Evolutionary conservation across 805 yeast genomes (phyloP).

Genomic region (Ogataea zsoltii): DNA sequence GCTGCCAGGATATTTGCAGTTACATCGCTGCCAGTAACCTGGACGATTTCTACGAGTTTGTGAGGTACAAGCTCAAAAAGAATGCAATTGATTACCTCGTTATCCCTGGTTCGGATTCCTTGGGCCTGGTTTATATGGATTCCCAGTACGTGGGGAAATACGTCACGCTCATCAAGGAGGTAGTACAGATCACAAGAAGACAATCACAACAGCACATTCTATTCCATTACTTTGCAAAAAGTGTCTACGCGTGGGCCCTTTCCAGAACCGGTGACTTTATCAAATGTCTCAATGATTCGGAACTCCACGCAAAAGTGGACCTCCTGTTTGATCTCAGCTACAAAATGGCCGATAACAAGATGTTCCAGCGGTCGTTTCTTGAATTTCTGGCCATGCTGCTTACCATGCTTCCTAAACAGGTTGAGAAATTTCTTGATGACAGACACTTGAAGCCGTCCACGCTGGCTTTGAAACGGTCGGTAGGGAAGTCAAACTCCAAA

Average conservation of each 20-base stretch:
- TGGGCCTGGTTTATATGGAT: conserved; percentile 45
- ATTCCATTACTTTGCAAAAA: conserved; percentile 46
- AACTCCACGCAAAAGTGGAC: conserved; percentile 31
- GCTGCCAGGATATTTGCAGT: conserved; percentile 42
- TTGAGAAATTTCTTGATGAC: conserved; percentile 30
- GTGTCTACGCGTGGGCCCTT: conserved; percentile 50
- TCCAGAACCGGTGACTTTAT: conserved; percentile 49
- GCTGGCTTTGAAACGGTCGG: conserved; percentile 26
- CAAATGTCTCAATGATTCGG: conserved; percentile 19
- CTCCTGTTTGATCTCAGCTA: conserved; percentile 38
- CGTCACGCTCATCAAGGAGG: conserved; percentile 40
- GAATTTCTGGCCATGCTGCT: conserved; percentile 37
- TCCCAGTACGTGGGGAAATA: conserved; percentile 37
- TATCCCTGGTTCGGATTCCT: conserved; percentile 46
- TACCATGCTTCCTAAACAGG: conserved; percentile 33
- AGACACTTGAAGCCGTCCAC: conserved; percentile 24
- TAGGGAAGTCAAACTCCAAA: conserved; percentile 21
- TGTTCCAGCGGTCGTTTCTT: conserved; percentile 31
- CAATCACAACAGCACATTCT: conserved; percentile 47
- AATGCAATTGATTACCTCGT: conserved; percentile 37
- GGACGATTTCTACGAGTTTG: conserved; percentile 40
- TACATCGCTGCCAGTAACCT: conserved; percentile 55
- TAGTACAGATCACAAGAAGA: conserved; percentile 40
- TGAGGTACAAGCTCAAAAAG: conserved; percentile 30
- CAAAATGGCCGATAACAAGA: conserved; percentile 31